Base-by-base conservation (phyloP, 2,329 filamentous ascomycete species). In the Colletotrichum sidae region DNA sequence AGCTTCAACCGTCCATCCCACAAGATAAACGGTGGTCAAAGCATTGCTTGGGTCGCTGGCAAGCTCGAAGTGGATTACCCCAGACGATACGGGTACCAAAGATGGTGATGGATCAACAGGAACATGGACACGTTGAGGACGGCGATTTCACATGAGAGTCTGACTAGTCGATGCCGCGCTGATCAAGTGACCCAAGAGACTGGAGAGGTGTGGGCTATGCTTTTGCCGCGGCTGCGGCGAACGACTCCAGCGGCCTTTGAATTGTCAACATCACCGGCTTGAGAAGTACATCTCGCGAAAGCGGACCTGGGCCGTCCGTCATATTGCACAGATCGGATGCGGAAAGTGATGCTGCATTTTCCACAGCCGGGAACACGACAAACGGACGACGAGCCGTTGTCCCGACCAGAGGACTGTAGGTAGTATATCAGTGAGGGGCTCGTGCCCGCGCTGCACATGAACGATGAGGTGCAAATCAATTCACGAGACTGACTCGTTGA, bases 11-110 rank as follows among this genome's bases (percentile, higher is more conserved):
- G 52, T 51, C 52, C 50, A 56, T 65, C 52, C 58, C 62, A 55
- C 64, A 62, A 50, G 47, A 67, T 67, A 58, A 51, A 53, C 50
- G 49, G 51, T 67, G 64, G 67, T 67, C 67, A 60, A 53, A 67
- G 67, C 64, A 64, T 57, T 67, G 49, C 58, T 68, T 50, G 55
- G 55, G 46, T 51, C 35, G 62, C 35, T 49, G 37, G 12, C 35
- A 42, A 17, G 35, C 58, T 37, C 13, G 25, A 47, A 56, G 62
- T 45, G 62, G 52, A 37, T 52, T 47, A 44, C 62, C 62, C 62
- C 62, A 65, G 58, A 62, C 62, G 52, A 56, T 65, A 41, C 25
- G 4, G 25, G 25, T 25, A 25, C 62, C 42, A 17, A 62, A 62
- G 58, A 25, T 44, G 58, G 58, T 35, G 62, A 62, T 57, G 35